Base-by-base conservation (phyloP, 2,329 filamentous ascomycete genomes). In the Exophiala dermatitidis region DNA sequence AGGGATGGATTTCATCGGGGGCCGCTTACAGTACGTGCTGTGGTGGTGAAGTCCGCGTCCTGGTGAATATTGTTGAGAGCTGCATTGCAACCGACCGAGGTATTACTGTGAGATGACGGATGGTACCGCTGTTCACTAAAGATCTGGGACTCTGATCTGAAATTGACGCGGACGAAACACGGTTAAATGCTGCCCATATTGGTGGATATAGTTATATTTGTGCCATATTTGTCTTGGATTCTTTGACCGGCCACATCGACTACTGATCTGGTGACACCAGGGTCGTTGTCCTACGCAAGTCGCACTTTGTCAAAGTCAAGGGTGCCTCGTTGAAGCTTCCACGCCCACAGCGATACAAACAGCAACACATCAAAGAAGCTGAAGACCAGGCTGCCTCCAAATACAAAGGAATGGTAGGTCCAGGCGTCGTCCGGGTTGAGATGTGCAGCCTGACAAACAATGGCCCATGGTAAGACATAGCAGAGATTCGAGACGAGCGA, bases 391-490 rank as follows among this genome's bases (percentile, higher is more conserved):
- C 80, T 83, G 0, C 84, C 84, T 0, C 83, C 83, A 69, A 88
- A 87, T 0, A 87, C 78, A 29, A 85, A 65, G 0, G 77, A 74
- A 60, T 86, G 80, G 63, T 83, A 87, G 0, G 74, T 81, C 84
- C 83, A 88, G 0, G 84, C 83, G 61, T 81, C 77, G 0, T 68
- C 67, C 2, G 71, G 64, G 4, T 75, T 73, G 43, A 84, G 50
- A 31, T 67, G 1, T 68, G 50, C n/a, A 68, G 68, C 3, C 69
- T 72, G 47, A 54, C 78, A 81, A 0, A 77, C 81, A 38, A 88
- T 79, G 0, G 84, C 83, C 83, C 84, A 88, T 0, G 84, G 84
- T 2, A 89, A 67, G 0, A 88, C 83, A 63, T 83, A 88, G 0
- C 84, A 65, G 0, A 88, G 45, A 61, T 88, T 88, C 4, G 83